These are phyloP conservation scores for Fusarium beomiforme DNA, from an alignment of 2,329 filamentous ascomycete species.

Conservation along the genomic window DNA sequence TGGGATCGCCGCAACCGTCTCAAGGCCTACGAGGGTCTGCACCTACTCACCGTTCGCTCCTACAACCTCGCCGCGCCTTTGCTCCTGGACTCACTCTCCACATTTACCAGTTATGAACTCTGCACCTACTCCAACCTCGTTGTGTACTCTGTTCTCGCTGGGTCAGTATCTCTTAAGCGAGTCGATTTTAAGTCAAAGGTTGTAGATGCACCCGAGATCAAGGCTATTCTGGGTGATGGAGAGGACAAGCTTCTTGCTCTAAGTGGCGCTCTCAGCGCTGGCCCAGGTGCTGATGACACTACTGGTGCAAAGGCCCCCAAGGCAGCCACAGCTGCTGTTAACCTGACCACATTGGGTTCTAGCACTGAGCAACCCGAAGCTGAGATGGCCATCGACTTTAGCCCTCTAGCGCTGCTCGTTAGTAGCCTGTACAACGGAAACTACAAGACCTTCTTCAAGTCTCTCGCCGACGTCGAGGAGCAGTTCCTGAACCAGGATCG, in stretches of 20 bases:
- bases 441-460: slow-evolving; percentile 93
- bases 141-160: slow-evolving; percentile 93
- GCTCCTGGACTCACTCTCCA: slow-evolving; percentile 95
- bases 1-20: slow-evolving; percentile 98
- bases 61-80: slow-evolving; percentile 91
- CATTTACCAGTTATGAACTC: slow-evolving; percentile 98
- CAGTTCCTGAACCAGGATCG: slow-evolving; percentile 94
- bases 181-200: slow-evolving; percentile 99
- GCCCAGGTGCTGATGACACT: slow-evolving; percentile 82
- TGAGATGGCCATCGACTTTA: slow-evolving; percentile 88
- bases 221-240: slow-evolving; percentile 90
- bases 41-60: slow-evolving; percentile 90
- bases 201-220: slow-evolving; percentile 97
- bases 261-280: slow-evolving; percentile 81
- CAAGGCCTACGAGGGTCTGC: slow-evolving; percentile 97
- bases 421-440: slow-evolving; percentile 92
- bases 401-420: slow-evolving; percentile 85
- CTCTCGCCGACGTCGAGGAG: slow-evolving; percentile 89
- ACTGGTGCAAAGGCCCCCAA: slow-evolving; percentile 69
- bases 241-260: slow-evolving; percentile 89
- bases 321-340: slow-evolving; percentile 74
- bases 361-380: slow-evolving; percentile 78
- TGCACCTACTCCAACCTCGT: slow-evolving; percentile 97
- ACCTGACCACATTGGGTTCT: slow-evolving; percentile 84
- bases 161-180: slow-evolving; percentile 92